Evolutionary conservation across 2,329 filamentous ascomycete species (phyloP).

Genomic region (Colletotrichum eleusines): DNA sequence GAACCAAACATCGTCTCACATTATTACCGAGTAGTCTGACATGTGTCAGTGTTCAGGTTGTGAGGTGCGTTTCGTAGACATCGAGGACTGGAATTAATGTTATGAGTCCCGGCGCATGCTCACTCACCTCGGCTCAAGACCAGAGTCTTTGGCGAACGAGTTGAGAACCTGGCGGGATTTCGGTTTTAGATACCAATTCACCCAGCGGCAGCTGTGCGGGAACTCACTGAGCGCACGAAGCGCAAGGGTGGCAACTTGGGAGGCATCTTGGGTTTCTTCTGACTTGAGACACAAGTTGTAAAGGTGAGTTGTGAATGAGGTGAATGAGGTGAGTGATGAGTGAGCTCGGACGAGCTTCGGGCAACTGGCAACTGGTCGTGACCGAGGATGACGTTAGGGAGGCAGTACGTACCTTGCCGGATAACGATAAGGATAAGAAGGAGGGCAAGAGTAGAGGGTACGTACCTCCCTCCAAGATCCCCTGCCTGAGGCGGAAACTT

Average conservation of each 20-base stretch:
- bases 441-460: background rate
- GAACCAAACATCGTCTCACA: slow-evolving; percentile 46
- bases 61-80: background rate
- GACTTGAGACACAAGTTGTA: background rate
- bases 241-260: slow-evolving; percentile 42
- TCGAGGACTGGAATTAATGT: background rate
- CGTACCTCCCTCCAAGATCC: background rate
- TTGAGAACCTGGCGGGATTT: slow-evolving; percentile 75
- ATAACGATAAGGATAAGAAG: background rate
- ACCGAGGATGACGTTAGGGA: slow-evolving; percentile 24
- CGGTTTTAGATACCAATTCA: slow-evolving; percentile 11
- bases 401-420: background rate
- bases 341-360: slow-evolving; percentile 7
- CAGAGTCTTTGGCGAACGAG: slow-evolving; percentile 87
- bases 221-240: slow-evolving; percentile 67
- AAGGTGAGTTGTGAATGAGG: background rate
- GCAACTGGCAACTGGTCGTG: slow-evolving; percentile 25
- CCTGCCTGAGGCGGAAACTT: slow-evolving; percentile 35
- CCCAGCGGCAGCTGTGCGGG: background rate
- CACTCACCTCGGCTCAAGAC: slow-evolving; percentile 85
- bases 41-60: background rate
- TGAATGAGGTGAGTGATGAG: background rate
- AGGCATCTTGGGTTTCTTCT: slow-evolving; percentile 27
- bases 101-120: background rate
- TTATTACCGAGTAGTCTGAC: slow-evolving; percentile 57